phyloP scores from a whole-genome alignment of 305 asterid genomes.

The Fraxinus floribunda region DNA sequence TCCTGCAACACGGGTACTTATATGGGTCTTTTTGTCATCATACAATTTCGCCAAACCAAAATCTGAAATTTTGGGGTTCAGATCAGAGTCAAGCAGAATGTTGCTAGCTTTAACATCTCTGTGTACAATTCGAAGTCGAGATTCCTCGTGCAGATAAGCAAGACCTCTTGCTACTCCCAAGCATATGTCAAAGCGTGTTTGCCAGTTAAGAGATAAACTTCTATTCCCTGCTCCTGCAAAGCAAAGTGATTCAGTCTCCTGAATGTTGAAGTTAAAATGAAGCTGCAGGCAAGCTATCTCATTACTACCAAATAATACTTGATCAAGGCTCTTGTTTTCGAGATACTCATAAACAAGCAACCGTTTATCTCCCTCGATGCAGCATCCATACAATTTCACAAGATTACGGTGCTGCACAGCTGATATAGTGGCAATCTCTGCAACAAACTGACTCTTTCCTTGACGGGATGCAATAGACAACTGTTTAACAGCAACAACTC shows the following conservation, averaged over 20 bases:
- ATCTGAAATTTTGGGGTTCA: slow-evolving; percentile 74
- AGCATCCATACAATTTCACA: slow-evolving; percentile 77
- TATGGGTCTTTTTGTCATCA: slow-evolving; percentile 74
- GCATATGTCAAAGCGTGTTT: slow-evolving; percentile 63
- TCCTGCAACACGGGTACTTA: slow-evolving; percentile 81
- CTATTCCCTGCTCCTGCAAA: slow-evolving; percentile 37
- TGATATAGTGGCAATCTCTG: slow-evolving; percentile 78
- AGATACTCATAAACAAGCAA: slow-evolving; percentile 73
- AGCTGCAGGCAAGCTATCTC: slow-evolving; percentile 8
- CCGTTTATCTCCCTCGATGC: slow-evolving; percentile 71
- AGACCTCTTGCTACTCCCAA: slow-evolving; percentile 83
- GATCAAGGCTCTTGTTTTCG: slow-evolving; percentile 75
- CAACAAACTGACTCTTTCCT: slow-evolving; percentile 75
- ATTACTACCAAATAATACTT: slow-evolving; percentile 57
- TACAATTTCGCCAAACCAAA: slow-evolving; percentile 82
- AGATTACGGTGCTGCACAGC: slow-evolving; percentile 83
- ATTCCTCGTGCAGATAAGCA: slow-evolving; percentile 81
- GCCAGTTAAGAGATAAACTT: slow-evolving; percentile 58
- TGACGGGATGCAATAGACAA: slow-evolving; percentile 69
- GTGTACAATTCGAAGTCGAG: slow-evolving; percentile 71
- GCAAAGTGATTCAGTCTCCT: neutral
- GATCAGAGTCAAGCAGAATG: slow-evolving; percentile 64
- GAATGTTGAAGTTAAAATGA: neutral
- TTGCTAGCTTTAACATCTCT: slow-evolving; percentile 90
- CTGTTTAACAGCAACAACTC: slow-evolving; percentile 64